These are phyloP conservation scores for Sordariomycetes sp. DNA, from an alignment of 2,329 filamentous ascomycete species.

Conservation along the genomic window DNA sequence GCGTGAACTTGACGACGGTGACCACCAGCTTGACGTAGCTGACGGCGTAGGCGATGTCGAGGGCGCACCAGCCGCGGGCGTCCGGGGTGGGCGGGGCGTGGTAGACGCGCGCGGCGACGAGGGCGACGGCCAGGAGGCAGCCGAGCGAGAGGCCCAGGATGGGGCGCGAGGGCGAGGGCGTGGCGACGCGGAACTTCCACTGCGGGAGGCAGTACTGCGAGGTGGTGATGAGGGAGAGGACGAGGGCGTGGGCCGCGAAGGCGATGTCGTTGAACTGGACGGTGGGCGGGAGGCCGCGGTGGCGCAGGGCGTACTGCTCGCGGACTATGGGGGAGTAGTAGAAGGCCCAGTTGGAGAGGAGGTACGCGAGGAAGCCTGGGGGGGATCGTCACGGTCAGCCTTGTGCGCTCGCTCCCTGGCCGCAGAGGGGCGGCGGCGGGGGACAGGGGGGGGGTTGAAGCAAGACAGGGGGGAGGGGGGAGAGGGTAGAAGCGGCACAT, in stretches of 20 bases:
- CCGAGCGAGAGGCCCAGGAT: slow-evolving; percentile 63
- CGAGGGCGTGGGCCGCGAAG: slow-evolving; percentile 72
- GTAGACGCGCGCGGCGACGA: slow-evolving; percentile 35
- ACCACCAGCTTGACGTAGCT: slow-evolving; percentile 85
- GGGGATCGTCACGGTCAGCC: too few species aligned
- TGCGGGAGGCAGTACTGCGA: slow-evolving; percentile 67
- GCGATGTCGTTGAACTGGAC: slow-evolving; percentile 84
- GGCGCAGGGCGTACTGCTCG: slow-evolving; percentile 70
- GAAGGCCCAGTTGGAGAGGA: slow-evolving; percentile 63
- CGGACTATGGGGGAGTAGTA: slow-evolving; percentile 71
- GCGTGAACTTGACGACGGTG: slow-evolving; percentile 86
- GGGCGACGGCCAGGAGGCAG: slow-evolving; percentile 49
- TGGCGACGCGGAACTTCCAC: slow-evolving; percentile 63
- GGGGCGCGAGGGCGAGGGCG: slow-evolving; percentile 44
- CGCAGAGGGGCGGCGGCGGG: slow-evolving; percentile 69
- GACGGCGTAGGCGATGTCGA: slow-evolving; percentile 56
- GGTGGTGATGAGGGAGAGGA: slow-evolving; percentile 62
- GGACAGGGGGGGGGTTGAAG: slow-evolving; percentile 13
- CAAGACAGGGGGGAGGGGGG: background rate
- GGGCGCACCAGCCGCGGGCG: slow-evolving; percentile 44
- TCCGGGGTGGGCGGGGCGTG: slow-evolving; percentile 15
- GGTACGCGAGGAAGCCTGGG: slow-evolving; percentile 64
- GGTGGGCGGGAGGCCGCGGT: slow-evolving; percentile 67
- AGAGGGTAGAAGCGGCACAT: slow-evolving; percentile 7
- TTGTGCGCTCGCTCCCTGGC: slow-evolving; percentile 23